These are phyloP conservation scores for Aspergillus diversus DNA, from an alignment of 495 filamentous ascomycete genomes.

Conservation along the genomic window DNA sequence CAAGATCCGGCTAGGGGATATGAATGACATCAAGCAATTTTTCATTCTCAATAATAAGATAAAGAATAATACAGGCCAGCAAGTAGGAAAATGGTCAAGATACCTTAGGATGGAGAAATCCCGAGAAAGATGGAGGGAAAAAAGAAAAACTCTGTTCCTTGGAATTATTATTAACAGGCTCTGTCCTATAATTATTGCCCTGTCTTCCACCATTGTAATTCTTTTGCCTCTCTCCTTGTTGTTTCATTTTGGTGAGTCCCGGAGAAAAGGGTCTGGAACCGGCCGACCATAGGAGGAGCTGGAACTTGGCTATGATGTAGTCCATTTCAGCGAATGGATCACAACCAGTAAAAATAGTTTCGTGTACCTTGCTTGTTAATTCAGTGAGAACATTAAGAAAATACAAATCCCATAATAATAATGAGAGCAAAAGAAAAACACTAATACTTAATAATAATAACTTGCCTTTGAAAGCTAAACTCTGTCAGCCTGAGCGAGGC, in stretches of 20 bases:
- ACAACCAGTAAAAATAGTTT: too few relatives aligned
- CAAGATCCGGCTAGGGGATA: background rate
- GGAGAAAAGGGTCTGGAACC: background rate
- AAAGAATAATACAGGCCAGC: too few relatives aligned
- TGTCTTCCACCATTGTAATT: background rate
- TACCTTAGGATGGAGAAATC: background rate
- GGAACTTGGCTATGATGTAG: constrained; percentile 11
- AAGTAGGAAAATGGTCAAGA: too few relatives aligned
- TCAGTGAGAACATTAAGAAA: background rate
- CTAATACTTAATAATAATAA: too few relatives aligned
- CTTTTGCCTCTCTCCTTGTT: background rate
- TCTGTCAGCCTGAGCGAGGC: too few relatives aligned
- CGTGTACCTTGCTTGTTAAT: background rate
- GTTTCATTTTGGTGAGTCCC: constrained; percentile 11
- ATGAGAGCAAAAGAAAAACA: too few relatives aligned
- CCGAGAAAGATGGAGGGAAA: background rate
- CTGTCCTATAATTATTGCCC: background rate
- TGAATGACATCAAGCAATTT: background rate
- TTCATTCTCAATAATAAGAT: too few relatives aligned
- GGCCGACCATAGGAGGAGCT: background rate
- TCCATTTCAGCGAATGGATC: background rate
- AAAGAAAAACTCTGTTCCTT: background rate
- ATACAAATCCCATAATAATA: too few relatives aligned
- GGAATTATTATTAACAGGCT: background rate
- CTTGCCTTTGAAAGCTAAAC: too few relatives aligned